Conservation (phyloP, 352 stramenopile species). For the Phytophthora citricola region DNA sequence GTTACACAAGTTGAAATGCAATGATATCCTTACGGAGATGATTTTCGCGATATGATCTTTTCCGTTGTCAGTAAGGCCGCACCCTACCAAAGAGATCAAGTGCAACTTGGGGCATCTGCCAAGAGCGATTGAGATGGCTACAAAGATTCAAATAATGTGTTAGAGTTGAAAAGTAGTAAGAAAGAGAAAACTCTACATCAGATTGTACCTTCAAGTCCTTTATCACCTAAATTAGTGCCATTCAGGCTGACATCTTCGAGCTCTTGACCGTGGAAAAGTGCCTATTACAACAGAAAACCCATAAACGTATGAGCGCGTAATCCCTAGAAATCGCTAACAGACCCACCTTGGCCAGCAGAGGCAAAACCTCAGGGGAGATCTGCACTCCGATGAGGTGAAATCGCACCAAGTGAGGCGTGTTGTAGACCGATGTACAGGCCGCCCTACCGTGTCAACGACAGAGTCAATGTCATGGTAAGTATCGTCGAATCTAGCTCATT, state of each 20-base stretch:
- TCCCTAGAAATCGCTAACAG: background rate
- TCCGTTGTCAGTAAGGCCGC: conserved; percentile 57
- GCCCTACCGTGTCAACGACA: conserved; percentile 15
- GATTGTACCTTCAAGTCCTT: conserved; percentile 33
- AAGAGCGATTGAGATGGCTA: conserved; percentile 48
- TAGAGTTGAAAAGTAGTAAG: background rate
- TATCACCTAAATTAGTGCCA: conserved; percentile 30
- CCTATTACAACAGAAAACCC: conserved; percentile 18
- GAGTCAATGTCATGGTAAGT: background rate
- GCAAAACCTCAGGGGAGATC: conserved; percentile 25
- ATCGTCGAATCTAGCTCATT: background rate
- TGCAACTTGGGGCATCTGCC: conserved; percentile 49
- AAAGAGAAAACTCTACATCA: background rate
- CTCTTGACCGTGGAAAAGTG: conserved; percentile 35
- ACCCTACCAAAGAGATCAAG: conserved; percentile 52
- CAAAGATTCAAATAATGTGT: background rate
- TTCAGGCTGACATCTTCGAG: conserved; percentile 38
- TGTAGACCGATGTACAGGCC: conserved; percentile 36
- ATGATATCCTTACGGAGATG: conserved; percentile 44
- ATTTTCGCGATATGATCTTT: conserved; percentile 65
- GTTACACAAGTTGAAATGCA: background rate
- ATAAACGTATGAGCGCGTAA: background rate
- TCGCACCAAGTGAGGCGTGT: conserved; percentile 35
- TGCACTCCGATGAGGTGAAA: conserved; percentile 48
- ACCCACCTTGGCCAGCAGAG: conserved; percentile 43